Percentiles rank a stretch among this genome's conserved stretches.
These are phyloP conservation scores for Calocera viscosa DNA, from an alignment of 768 basidiomycete species.

Conservation along the genomic window DNA sequence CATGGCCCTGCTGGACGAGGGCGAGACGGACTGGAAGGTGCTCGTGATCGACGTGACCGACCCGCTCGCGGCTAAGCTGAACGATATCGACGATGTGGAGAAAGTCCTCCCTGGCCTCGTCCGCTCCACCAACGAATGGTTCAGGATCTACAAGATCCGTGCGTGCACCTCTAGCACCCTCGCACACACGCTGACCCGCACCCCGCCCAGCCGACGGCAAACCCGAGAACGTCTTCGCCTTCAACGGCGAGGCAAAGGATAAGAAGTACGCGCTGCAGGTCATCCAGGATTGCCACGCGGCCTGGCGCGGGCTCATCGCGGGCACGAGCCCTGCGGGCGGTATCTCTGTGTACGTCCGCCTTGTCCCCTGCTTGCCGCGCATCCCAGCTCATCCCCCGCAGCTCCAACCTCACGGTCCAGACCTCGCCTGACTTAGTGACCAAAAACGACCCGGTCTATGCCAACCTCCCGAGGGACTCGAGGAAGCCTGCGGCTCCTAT, in stretches of 20 bases:
- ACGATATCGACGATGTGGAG: conserved; percentile 98
- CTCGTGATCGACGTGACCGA: conserved; percentile 93
- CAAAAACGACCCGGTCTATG: conserved; percentile 53
- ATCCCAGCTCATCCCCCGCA: conserved; percentile 24
- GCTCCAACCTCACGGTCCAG: conserved; percentile 64
- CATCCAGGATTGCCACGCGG: conserved; percentile 96
- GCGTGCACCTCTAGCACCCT: conserved; percentile 15
- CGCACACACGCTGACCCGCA: background rate
- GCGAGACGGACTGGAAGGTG: conserved; percentile 99
- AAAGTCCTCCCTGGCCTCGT: conserved; percentile 92
- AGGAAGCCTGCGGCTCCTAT: conserved; percentile 75
- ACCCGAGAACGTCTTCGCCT: conserved; percentile 96
- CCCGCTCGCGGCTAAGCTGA: conserved; percentile 89
- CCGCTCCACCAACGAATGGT: conserved; percentile 98
- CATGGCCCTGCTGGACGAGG: conserved; percentile 98
- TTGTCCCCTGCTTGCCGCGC: conserved; percentile 6
- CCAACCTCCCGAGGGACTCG: conserved; percentile 59
- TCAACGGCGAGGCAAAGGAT: conserved; percentile 99
- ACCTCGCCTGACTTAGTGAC: conserved; percentile 67
- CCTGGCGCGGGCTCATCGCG: conserved; percentile 84
- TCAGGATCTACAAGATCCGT: conserved; percentile 48
- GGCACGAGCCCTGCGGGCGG: conserved; percentile 69
- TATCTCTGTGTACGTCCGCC: conserved; percentile 61
- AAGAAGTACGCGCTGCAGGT: conserved; percentile 99
- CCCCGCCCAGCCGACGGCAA: conserved; percentile 57